Evolutionary conservation across 768 basidiomycete species (phyloP).

Genomic region (Russula olivacea): DNA sequence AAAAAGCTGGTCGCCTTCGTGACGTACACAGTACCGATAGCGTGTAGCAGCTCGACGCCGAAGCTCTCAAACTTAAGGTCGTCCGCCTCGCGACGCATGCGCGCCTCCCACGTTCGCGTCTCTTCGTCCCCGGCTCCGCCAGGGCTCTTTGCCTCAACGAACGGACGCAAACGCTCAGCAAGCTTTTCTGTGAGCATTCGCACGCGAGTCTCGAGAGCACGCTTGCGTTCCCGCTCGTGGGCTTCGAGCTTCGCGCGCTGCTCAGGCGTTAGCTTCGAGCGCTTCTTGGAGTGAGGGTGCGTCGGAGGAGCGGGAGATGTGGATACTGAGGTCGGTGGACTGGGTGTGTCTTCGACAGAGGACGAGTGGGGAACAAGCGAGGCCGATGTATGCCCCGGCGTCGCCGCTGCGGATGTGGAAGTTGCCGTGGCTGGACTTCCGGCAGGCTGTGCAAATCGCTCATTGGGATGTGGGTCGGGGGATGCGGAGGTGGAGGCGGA

Average conservation of each 20-base stretch:
- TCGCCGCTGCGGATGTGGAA: conserved; percentile 2
- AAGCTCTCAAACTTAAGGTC: conserved; percentile 97
- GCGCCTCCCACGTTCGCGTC: conserved; percentile 68
- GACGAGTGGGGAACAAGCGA: background rate
- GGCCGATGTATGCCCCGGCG: background rate
- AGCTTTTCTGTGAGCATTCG: conserved; percentile 71
- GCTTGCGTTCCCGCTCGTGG: conserved; percentile 74
- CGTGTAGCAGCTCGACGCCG: conserved; percentile 91
- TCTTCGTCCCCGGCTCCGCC: conserved; percentile 79
- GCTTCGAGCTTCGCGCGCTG: conserved; percentile 79
- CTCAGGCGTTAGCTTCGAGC: conserved; percentile 63
- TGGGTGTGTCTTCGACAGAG: conserved; percentile 9
- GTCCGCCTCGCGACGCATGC: conserved; percentile 78
- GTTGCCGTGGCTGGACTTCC: background rate
- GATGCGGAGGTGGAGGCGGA: conserved; percentile 4
- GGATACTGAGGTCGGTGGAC: conserved; percentile 8
- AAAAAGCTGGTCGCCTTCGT: conserved; percentile 89
- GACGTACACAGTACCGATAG: conserved; percentile 88
- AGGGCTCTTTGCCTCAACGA: conserved; percentile 84
- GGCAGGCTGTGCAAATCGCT: background rate
- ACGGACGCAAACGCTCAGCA: conserved; percentile 77
- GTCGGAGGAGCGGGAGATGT: conserved; percentile 18
- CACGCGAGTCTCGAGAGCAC: conserved; percentile 75
- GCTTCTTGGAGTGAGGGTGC: conserved; percentile 32
- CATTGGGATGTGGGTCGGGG: background rate